A percentile compares a stretch with the other conserved stretches of the same genome.
phyloP scores from a whole-genome alignment of 2,329 filamentous ascomycete genomes.

The Pseudogymnoascus sp. region DNA sequence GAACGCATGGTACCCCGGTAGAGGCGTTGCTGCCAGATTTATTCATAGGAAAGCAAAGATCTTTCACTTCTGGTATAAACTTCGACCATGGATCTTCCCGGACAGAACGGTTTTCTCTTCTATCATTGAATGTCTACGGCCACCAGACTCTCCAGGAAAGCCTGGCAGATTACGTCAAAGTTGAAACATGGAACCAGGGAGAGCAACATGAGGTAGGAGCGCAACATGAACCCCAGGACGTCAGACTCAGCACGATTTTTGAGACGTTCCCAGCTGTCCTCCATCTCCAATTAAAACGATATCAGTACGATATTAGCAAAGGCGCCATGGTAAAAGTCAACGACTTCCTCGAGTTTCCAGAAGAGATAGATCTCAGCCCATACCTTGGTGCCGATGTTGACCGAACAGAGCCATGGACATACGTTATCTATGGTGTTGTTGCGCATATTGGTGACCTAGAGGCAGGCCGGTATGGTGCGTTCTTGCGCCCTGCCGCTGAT shows the following conservation, averaged over 20 bases:
- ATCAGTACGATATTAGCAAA: slow-evolving; percentile 93
- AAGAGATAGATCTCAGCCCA: slow-evolving; percentile 72
- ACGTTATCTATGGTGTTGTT: slow-evolving; percentile 88
- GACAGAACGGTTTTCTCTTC: slow-evolving; percentile 97
- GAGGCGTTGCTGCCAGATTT: slow-evolving; percentile 83
- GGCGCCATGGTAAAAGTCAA: slow-evolving; percentile 99
- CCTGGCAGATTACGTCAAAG: slow-evolving; percentile 91
- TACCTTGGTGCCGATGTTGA: slow-evolving; percentile 84
- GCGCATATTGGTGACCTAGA: slow-evolving; percentile 96
- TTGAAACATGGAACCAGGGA: slow-evolving; percentile 72
- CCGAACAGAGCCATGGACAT: slow-evolving; percentile 79
- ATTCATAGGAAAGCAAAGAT: slow-evolving; percentile 97
- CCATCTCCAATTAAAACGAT: slow-evolving; percentile 91
- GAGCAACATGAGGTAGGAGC: slow-evolving; percentile 49
- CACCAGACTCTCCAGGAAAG: slow-evolving; percentile 91
- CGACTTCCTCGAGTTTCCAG: slow-evolving; percentile 82
- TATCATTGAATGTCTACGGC: slow-evolving; percentile 91
- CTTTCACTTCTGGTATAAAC: slow-evolving; percentile 97
- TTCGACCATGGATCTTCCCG: slow-evolving; percentile 94
- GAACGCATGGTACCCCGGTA: slow-evolving; percentile 92
- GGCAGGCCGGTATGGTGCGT: slow-evolving; percentile 96
- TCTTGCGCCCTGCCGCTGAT: slow-evolving; percentile 85
- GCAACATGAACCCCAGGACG: slow-evolving; percentile 86
- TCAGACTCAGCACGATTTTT: slow-evolving; percentile 96
- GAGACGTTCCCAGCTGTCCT: slow-evolving; percentile 88